Base-by-base conservation (phyloP, 2,329 filamentous ascomycete genomes). In the Clarireedia monteithiana region DNA sequence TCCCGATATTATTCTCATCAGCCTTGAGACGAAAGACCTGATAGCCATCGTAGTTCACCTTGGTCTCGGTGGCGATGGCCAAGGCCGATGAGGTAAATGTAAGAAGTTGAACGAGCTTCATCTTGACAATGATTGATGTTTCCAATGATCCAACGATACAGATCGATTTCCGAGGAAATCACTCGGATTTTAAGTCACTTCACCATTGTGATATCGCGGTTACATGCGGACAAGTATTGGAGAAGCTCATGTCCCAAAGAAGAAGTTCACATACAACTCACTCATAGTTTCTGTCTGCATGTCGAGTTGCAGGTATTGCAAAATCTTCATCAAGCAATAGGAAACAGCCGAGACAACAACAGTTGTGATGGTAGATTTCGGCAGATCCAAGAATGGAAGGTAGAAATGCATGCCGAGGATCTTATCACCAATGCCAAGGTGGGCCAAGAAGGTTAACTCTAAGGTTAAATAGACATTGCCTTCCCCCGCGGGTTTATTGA, bases 31-130 rank as follows among this genome's bases (percentile, higher is more conserved):
- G 70, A 53, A 74, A 66, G 36, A 74, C 72, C 57, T 72, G 69
- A 48, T 70, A 71, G 36, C 73, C 73, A 62, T 72, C 68, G 60
- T 76, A 74, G 50, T 66, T 68, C 53, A 66, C 67, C 62, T 60
- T 68, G 9, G 44, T 20, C 14, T 20, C 34, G 14, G 24, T 15
- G 5, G 50, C 42, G 4, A 24, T 34, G 38, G 42, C 24, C 34
- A 23, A 14, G 5, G 26, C 51, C 4, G 42, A 23, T 4, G 50
- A 26, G n/a, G 17, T 34, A 48, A 54, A 26, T 12, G 24, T 49
- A 7, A 54, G 15, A 30, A 54, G 17, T 17, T 54, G 34, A 5
- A 48, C 38, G 3, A 54, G 44, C 23, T 49, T 54, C 51, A 54
- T 54, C 15, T 46, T 49, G 36, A 26, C n/a, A 23, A 9, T 15